Evolutionary conservation across 2,329 filamentous ascomycete species (phyloP).

Genomic region (Zasmidium cellare): DNA sequence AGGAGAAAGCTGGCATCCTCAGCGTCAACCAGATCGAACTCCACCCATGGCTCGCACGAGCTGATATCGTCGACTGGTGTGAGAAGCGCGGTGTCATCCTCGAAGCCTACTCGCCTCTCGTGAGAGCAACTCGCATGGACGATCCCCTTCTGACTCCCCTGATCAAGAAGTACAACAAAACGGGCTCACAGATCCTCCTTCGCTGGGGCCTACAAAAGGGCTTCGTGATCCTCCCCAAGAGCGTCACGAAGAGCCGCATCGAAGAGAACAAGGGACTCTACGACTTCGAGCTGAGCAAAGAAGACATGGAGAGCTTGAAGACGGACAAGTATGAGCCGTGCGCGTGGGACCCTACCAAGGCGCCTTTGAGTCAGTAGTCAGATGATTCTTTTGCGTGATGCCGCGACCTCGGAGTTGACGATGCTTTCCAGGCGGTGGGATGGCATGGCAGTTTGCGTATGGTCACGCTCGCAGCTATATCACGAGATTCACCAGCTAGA

Average conservation of each 20-base stretch:
- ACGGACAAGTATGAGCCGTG: conserved; percentile 58
- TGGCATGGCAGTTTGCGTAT: conserved; percentile 16
- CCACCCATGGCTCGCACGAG: conserved; percentile 82
- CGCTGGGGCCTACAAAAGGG: conserved; percentile 64
- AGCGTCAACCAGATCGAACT: conserved; percentile 87
- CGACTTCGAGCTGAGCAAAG: conserved; percentile 59
- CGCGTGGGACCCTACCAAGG: conserved; percentile 58
- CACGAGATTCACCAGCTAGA: conserved; percentile 1
- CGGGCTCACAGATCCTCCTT: conserved; percentile 58
- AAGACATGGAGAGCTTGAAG: conserved; percentile 59
- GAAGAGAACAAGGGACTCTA: conserved; percentile 61
- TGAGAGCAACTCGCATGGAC: conserved; percentile 48
- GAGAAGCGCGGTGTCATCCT: conserved; percentile 51
- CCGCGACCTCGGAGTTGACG: conserved; percentile 4
- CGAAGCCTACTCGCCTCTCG: conserved; percentile 49
- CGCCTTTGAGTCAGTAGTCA: conserved; percentile 22
- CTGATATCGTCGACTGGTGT: conserved; percentile 79
- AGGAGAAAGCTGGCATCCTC: conserved; percentile 67
- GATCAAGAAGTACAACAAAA: conserved; percentile 59
- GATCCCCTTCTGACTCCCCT: conserved; percentile 55
- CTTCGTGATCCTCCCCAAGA: conserved; percentile 64
- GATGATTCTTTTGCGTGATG: not conserved
- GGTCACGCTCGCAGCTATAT: conserved; percentile 16
- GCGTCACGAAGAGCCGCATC: conserved; percentile 48
- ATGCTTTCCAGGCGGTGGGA: conserved; percentile 14